A percentile compares a stretch with the other conserved stretches of the same genome.
Conservation (phyloP, 2,329 filamentous ascomycete genomes). For the Ceratocystis papillata region DNA sequence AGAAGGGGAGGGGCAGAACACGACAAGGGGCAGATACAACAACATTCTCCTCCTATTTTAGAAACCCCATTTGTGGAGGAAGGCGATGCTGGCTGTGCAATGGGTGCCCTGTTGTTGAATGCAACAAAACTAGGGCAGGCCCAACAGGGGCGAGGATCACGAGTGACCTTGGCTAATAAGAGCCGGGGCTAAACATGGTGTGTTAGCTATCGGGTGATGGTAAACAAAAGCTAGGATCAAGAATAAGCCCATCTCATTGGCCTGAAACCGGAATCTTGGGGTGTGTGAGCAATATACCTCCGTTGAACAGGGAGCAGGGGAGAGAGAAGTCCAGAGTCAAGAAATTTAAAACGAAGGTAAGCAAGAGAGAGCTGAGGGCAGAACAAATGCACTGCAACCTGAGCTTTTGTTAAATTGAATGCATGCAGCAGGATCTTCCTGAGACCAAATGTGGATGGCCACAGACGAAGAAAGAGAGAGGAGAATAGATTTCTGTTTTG, state of each 20-base stretch:
- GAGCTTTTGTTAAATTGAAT: neutral
- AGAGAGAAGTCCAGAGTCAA: neutral
- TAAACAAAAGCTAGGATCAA: conserved; percentile 1
- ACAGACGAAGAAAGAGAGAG: neutral
- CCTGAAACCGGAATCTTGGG: neutral
- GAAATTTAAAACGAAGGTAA: neutral
- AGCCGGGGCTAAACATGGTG: neutral
- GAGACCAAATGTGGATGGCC: neutral
- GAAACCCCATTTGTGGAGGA: neutral
- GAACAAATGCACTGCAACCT: neutral
- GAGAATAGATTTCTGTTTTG: neutral
- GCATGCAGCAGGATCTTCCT: conserved; percentile 5
- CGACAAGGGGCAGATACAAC: neutral
- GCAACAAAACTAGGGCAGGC: neutral
- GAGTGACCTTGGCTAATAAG: neutral
- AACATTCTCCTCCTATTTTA: neutral
- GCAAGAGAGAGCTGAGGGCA: neutral
- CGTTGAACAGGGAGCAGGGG: neutral
- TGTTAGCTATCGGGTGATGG: neutral
- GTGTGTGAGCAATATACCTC: neutral
- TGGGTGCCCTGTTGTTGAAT: conserved; percentile 2
- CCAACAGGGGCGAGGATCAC: conserved; percentile 3
- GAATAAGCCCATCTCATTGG: neutral
- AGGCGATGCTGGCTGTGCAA: neutral
- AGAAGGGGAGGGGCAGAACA: neutral